Conservation (phyloP, 768 basidiomycete species). For the Auriscalpium vulgare region DNA sequence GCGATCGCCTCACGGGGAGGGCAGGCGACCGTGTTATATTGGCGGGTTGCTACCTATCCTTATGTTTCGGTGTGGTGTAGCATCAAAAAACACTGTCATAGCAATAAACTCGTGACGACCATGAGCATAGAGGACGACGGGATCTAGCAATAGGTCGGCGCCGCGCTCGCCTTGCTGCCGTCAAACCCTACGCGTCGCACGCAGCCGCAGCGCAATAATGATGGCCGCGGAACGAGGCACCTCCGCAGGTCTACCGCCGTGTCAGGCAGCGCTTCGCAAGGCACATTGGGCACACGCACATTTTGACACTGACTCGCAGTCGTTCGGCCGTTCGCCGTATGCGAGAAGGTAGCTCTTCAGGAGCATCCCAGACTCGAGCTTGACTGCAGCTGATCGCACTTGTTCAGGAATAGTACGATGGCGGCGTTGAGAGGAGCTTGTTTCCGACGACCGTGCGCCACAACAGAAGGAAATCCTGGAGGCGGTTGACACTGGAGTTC, state of each 20-base stretch:
- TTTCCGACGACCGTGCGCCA: slow-evolving; percentile 72
- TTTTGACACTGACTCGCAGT: slow-evolving; percentile 67
- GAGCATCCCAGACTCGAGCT: slow-evolving; percentile 69
- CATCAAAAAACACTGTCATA: too few species aligned
- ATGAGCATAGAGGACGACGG: too few species aligned
- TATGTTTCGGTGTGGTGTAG: too few species aligned
- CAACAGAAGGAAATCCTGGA: slow-evolving; percentile 71
- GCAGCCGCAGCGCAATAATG: too few species aligned
- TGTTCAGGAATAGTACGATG: slow-evolving; percentile 77
- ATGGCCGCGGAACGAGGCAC: too few species aligned
- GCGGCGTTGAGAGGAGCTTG: slow-evolving; percentile 65
- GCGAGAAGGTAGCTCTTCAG: slow-evolving; percentile 60
- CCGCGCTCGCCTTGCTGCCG: too few species aligned
- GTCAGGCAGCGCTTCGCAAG: background rate
- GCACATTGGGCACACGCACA: slow-evolving; percentile 35
- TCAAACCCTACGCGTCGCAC: too few species aligned
- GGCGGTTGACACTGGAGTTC: slow-evolving; percentile 65
- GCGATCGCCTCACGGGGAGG: too few species aligned
- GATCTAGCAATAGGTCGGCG: too few species aligned
- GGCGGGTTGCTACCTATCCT: too few species aligned
- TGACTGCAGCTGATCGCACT: slow-evolving; percentile 71
- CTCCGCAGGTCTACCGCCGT: slow-evolving; percentile 53
- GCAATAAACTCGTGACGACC: too few species aligned
- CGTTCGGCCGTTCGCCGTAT: slow-evolving; percentile 71
- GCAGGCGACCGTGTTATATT: too few species aligned